Evolutionary conservation across 192 early-diverging fungal species (phyloP), one percentile per base, ranked within the genome.

Genomic region (Phycomyces blakesleeanus): DNA sequence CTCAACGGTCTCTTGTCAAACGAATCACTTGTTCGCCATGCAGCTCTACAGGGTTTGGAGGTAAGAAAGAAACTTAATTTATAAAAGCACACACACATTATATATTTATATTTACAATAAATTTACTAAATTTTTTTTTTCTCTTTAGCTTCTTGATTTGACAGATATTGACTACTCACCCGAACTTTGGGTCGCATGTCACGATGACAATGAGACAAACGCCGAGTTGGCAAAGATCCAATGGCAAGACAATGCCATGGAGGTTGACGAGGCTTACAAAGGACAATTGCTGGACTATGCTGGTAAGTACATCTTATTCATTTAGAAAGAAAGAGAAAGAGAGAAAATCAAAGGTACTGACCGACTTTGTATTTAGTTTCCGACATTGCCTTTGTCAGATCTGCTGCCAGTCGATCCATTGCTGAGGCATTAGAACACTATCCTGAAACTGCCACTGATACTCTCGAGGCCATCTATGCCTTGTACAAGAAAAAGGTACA

Each of bases 131-230:
- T 53, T 29, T 16, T 68, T 3, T 24, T 59, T 56, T 59, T 56
- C 27, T 25, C 27, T 59, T 49, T 47, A 62, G 50, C 63, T 72
- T 21, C 51, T 84, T 49, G 83, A 86, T 59, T 61, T 84, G 42
- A 74, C 85, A 6, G 62, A 80, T 12, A 80, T 83, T 24, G 75
- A 78, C 40, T 89, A 87, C 72, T 86, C 84, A 27, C 69, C 79
- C 12, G 77, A 86, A 49, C 74, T 94, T 25, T 94, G 90, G 91
- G 64, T 86, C 37, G 75, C 80, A 12, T 79, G 80, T 25, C 85
- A 81, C 64, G 92, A 94, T 67, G 72, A 88, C 41, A 63, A 60
- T 12, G 67, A 69, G 24, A 75, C 79, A 41, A 77, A 79, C 47
- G 74, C 73, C 2, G 78, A 87, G 18, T 55, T 80, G 12, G 90